Conservation (phyloP, 192 early-diverging fungal species). For the Entomortierella parvispora region DNA sequence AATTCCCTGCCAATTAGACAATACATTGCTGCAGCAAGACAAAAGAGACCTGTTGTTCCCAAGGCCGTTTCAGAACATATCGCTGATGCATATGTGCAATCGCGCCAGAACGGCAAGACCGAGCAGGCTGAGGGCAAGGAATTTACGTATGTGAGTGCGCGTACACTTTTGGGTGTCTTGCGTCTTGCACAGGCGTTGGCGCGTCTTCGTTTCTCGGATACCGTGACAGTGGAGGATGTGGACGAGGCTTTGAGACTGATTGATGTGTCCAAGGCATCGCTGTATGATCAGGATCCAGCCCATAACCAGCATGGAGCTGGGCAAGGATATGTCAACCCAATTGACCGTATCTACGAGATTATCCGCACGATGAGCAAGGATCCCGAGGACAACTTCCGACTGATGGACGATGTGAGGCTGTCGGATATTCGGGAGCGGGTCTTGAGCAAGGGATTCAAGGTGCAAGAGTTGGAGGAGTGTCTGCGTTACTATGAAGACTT, state of each 20-base stretch:
- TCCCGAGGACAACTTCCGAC: constrained; percentile 60
- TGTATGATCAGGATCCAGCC: constrained; percentile 67
- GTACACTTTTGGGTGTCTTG: constrained; percentile 89
- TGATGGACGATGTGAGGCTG: constrained; percentile 69
- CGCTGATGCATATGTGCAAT: constrained; percentile 85
- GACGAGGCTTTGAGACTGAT: constrained; percentile 90
- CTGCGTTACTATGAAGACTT: constrained; percentile 74
- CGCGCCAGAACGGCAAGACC: constrained; percentile 72
- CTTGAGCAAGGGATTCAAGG: constrained; percentile 77
- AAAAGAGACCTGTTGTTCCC: constrained; percentile 78
- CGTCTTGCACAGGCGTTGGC: constrained; percentile 87
- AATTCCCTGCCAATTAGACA: constrained; percentile 62
- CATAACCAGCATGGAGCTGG: constrained; percentile 50
- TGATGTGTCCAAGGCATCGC: constrained; percentile 90
- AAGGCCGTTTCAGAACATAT: constrained; percentile 85
- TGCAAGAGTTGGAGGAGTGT: constrained; percentile 76
- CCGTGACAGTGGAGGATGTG: constrained; percentile 78
- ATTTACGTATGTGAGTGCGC: constrained; percentile 82
- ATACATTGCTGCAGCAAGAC: constrained; percentile 86
- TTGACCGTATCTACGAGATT: constrained; percentile 77
- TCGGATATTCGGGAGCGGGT: constrained; percentile 73
- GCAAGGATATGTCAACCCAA: constrained; percentile 60
- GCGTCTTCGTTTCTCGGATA: constrained; percentile 76
- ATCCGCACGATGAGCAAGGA: constrained; percentile 78
- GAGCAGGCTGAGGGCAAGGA: constrained; percentile 63